Conservation (phyloP, 2,329 filamentous ascomycete species). For the Orbilia ellipsospora region DNA sequence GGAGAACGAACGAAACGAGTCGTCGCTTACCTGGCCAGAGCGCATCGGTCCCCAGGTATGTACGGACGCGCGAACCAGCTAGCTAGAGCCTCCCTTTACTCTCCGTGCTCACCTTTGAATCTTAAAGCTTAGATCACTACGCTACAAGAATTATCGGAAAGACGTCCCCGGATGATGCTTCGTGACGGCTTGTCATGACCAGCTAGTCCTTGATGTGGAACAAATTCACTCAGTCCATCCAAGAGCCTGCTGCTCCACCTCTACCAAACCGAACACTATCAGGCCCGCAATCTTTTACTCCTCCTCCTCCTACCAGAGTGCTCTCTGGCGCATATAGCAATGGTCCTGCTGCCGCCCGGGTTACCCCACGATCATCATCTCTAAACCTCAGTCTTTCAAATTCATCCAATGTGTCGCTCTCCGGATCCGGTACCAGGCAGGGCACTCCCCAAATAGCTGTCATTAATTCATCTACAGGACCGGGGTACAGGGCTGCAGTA, state of each 20-base stretch:
- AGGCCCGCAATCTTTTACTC: slow-evolving; percentile 17
- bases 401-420: slow-evolving; percentile 80
- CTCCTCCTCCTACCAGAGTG: slow-evolving; percentile 42
- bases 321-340: slow-evolving; percentile 41
- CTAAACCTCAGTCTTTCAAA: slow-evolving; percentile 78
- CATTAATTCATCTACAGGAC: slow-evolving; percentile 3
- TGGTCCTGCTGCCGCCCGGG: slow-evolving; percentile 53
- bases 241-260: slow-evolving; percentile 49
- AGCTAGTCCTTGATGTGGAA: slow-evolving; percentile 55
- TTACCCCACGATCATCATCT: slow-evolving; percentile 78
- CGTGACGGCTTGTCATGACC: slow-evolving; percentile 52
- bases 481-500: slow-evolving; percentile 37
- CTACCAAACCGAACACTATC: slow-evolving; percentile 44
- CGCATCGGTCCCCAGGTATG: not conserved
- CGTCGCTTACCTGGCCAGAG: slow-evolving; percentile 45
- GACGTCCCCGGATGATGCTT: slow-evolving; percentile 37
- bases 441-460: slow-evolving; percentile 28
- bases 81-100: not conserved
- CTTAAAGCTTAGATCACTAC: not conserved
- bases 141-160: not conserved
- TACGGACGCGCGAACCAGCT: slow-evolving; percentile 8
- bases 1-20: slow-evolving; percentile 7
- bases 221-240: slow-evolving; percentile 55
- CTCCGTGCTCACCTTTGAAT: not conserved
- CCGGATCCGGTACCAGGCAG: slow-evolving; percentile 70